Conservation (phyloP, 2,329 filamentous ascomycete species). For the Sporothrix humicola region DNA sequence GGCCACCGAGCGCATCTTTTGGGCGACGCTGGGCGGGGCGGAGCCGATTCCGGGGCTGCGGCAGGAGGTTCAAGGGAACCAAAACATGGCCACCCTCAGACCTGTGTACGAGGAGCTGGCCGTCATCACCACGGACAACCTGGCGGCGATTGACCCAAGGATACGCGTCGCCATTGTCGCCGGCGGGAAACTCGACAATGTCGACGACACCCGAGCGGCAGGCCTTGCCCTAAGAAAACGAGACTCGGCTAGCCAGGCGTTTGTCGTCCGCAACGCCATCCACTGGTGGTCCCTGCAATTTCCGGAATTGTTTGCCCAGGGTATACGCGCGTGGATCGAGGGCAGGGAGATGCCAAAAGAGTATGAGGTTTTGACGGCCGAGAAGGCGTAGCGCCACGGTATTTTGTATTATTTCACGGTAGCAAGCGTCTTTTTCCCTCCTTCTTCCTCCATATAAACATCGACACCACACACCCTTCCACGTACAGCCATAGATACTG, state of each 20-base stretch:
- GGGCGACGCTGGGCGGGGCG: conserved; percentile 10
- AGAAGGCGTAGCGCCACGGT: not conserved
- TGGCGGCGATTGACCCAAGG: not conserved
- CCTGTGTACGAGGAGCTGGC: conserved; percentile 19
- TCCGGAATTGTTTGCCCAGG: conserved; percentile 24
- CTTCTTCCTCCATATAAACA: not conserved
- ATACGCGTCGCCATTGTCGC: conserved; percentile 21
- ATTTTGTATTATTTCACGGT: too few relatives aligned
- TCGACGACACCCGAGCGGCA: not conserved
- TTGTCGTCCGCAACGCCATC: conserved; percentile 21
- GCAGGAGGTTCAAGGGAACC: not conserved
- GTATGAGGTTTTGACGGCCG: not conserved
- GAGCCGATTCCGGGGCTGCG: conserved; percentile 16
- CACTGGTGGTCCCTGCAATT: conserved; percentile 29
- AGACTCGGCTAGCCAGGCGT: conserved; percentile 1
- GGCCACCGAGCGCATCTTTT: conserved; percentile 18
- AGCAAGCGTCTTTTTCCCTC: too few relatives aligned
- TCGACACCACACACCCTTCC: not conserved
- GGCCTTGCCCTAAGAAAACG: not conserved
- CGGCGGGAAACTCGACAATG: conserved; percentile 21
- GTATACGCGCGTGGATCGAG: conserved; percentile 25
- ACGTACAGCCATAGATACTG: not conserved
- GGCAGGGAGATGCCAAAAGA: conserved; percentile 17
- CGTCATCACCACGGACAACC: not conserved
- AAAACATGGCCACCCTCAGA: not conserved